These are phyloP conservation scores for Epichloe glyceriae DNA, from an alignment of 2,329 filamentous ascomycete species.

Conservation along the genomic window DNA sequence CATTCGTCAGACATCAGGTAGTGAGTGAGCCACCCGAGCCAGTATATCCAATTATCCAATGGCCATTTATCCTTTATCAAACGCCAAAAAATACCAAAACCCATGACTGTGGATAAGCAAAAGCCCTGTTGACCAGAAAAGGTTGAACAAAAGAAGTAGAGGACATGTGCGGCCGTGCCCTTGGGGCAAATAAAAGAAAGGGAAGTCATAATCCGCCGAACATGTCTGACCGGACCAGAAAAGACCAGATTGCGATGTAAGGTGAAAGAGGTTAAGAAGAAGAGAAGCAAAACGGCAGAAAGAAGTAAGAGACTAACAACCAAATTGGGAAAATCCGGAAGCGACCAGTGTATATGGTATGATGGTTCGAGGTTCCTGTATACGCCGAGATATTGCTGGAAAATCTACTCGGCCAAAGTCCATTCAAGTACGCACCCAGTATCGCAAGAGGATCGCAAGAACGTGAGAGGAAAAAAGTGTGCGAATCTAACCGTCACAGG, in stretches of 20 bases:
- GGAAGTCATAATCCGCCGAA: background rate
- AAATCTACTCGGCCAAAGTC: background rate
- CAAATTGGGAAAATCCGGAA: background rate
- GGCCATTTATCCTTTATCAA: conserved; percentile 3
- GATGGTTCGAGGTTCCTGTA: background rate
- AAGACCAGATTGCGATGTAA: background rate
- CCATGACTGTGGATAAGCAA: background rate
- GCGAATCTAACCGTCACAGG: conserved; percentile 5
- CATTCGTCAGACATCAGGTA: conserved; percentile 1
- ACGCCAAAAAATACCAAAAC: conserved; percentile 1
- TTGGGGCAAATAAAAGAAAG: background rate
- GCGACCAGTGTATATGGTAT: background rate
- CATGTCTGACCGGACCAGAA: background rate
- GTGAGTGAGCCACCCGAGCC: background rate
- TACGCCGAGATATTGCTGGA: background rate
- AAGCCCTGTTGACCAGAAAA: background rate
- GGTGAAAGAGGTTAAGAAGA: background rate
- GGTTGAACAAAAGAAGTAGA: background rate
- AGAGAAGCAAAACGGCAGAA: background rate
- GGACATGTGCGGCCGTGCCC: background rate
- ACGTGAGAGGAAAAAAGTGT: background rate
- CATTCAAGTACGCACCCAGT: background rate
- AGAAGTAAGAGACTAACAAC: background rate
- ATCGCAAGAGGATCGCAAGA: background rate
- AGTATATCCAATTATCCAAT: background rate